Base-by-base conservation (phyloP, 768 basidiomycete species). In the Pisolithus albus region DNA sequence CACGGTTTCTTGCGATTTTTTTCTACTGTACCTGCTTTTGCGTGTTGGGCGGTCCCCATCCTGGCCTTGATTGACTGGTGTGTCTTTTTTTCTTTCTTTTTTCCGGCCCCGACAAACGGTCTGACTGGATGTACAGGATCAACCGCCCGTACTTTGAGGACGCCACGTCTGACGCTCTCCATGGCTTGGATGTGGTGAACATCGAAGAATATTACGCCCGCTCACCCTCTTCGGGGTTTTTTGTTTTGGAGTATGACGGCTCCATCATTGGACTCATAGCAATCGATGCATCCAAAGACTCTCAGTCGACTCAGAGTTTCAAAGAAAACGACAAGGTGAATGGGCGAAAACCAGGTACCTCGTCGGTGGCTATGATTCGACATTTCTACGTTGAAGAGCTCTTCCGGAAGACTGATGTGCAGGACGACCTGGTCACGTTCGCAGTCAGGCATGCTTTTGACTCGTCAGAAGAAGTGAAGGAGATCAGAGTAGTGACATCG, bases 1-100 rank as follows among this genome's bases (percentile, higher is more conserved):
- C 59, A 71, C 52, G 76, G 80, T 7, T 53, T 65, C 23, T 45
- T 78, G 44, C 75, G 77, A 18, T 86, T 79, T 66, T 65, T 90
- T 9, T 66, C 65, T 18, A 78, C 83, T 0, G 40, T 88, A n/a
- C 84, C 86, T 5, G 79, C 82, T 7, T 78, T 91, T 59, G 87
- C 80, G 18, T 71, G 79, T 11, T 69, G 76, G 32, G 78, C 80
- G 2, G 76, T 86, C 30, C 84, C 83, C 0, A 58, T 88, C 11
- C 73, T 91, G 72, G 80, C 80, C 59, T 68, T 71, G 21, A 70
- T 84, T 41, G 88, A 91, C 63, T 89, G 88, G 88, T 88, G 55
- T 47, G 75, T 54, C 54, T 39, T 15, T 34, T 3, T 37, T n/a
- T 3, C 7, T 24, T 21, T 36, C 15, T 37, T n/a, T 3, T 4